Base-by-base conservation (phyloP, 768 basidiomycete genomes). In the Mycena vulgaris region DNA sequence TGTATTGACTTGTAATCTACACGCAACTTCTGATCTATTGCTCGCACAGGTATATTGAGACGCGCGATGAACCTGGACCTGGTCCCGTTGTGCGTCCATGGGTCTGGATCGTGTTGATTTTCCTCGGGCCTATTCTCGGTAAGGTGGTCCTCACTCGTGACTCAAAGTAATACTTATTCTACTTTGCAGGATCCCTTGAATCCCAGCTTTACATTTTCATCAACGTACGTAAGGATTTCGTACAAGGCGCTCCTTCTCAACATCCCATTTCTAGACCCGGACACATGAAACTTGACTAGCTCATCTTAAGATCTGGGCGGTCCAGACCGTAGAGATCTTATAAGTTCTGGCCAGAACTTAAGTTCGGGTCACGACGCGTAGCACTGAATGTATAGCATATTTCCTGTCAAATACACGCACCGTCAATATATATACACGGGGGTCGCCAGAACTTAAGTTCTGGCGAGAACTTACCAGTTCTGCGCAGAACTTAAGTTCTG, bases 101-200 rank as follows among this genome's bases (percentile, higher is more conserved):
- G 89, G 86, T 93, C 11, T 94, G 92, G 92, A 86, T 93, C 19
- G 30, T 79, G 0, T 79, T 81, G 75, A 80, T 90, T 13, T 85
- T 89, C 69, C 56, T 86, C 10, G 89, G 88, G 13, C 87, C 89
- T 14, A 76, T 82, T 5, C 0, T 85, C 13, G 79, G 80, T 33
- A 51, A 6, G 21, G 8, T n/a, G 7, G 14, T 28, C 16, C 35
- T 35, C 35, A 37, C 21, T 27, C 2, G 27, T 17, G n/a, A 1
- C 14, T 35, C 25, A 16, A 14, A 57, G 9, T 0, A 35, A 14
- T 16, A 1, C 28, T 51, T 13, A 2, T 42, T 3, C 8, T 45
- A 0, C 2, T 33, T 45, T 9, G 61, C 45, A 68, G 66, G 30
- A n/a, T 81, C 86, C 2, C 27, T 91, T 10, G 73, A 80, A 30